Evolutionary conservation across 495 filamentous ascomycete species (phyloP).

Genomic region (Lentithecium fluviatile): DNA sequence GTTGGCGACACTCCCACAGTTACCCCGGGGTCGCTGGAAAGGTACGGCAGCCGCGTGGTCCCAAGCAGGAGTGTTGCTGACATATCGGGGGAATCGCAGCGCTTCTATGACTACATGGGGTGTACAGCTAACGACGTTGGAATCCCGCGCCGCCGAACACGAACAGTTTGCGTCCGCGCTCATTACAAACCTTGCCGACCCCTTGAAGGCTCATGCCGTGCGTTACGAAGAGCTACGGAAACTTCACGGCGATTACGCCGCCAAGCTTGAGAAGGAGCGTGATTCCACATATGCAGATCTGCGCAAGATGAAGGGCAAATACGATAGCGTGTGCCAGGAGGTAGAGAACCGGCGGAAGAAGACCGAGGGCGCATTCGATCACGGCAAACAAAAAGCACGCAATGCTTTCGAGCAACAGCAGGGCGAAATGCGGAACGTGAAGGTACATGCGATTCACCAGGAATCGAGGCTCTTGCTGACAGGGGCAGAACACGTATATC

Average conservation of each 20-base stretch:
- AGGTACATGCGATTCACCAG: conserved; percentile 50
- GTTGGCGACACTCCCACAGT: conserved; percentile 91
- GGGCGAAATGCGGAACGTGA: conserved; percentile 91
- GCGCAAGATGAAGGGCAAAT: conserved; percentile 87
- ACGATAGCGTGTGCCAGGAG: conserved; percentile 89
- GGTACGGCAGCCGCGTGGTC: conserved; percentile 45
- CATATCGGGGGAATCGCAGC: conserved; percentile 41
- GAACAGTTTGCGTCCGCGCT: conserved; percentile 78
- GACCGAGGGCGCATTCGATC: conserved; percentile 83
- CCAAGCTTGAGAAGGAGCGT: conserved; percentile 83
- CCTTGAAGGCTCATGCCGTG: conserved; percentile 65
- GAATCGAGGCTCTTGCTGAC: conserved; percentile 23
- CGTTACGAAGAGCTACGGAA: conserved; percentile 93
- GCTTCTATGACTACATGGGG: conserved; percentile 97
- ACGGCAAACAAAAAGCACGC: conserved; percentile 79
- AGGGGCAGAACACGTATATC: conserved; percentile 78
- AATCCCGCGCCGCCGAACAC: conserved; percentile 84
- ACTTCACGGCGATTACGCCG: conserved; percentile 82
- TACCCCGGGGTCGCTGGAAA: conserved; percentile 94
- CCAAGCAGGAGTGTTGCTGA: conserved; percentile 3
- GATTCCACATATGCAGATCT: conserved; percentile 80
- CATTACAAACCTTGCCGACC: conserved; percentile 75
- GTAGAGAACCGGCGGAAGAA: conserved; percentile 95
- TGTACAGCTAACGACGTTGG: conserved; percentile 84
- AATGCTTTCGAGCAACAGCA: conserved; percentile 85